Percentiles rank a stretch among this genome's conserved stretches.
phyloP scores from a whole-genome alignment of 1,284 basidiomycete species.

The Ganoderma boninense region DNA sequence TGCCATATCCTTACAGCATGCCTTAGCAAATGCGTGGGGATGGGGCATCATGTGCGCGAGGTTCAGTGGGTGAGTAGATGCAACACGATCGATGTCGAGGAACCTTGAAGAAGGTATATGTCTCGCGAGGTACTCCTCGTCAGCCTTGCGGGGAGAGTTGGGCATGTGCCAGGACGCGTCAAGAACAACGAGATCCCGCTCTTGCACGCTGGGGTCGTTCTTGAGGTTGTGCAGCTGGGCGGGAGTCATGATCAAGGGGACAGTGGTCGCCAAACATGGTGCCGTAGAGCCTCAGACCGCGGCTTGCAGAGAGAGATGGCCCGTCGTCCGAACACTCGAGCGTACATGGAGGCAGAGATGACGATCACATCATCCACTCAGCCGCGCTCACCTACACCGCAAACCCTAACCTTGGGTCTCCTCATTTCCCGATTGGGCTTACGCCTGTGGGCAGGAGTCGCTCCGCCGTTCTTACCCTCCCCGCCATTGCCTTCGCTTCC shows the following conservation, averaged over 20 bases:
- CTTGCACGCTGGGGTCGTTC: background rate
- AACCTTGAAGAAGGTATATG: slow-evolving; percentile 82
- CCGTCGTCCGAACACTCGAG: slow-evolving; percentile 25
- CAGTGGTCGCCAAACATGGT: slow-evolving; percentile 41
- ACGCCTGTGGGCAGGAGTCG: slow-evolving; percentile 1
- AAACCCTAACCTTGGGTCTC: slow-evolving; percentile 29
- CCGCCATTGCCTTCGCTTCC: slow-evolving; percentile 18
- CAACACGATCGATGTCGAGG: slow-evolving; percentile 86
- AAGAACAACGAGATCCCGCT: slow-evolving; percentile 57
- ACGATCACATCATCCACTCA: background rate
- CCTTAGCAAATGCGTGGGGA: slow-evolving; percentile 75
- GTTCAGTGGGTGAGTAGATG: slow-evolving; percentile 73
- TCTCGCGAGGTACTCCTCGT: slow-evolving; percentile 70
- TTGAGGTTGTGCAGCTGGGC: slow-evolving; percentile 50
- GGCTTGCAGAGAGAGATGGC: slow-evolving; percentile 16
- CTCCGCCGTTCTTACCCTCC: slow-evolving; percentile 20
- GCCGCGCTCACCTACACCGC: background rate
- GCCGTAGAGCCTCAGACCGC: slow-evolving; percentile 16
- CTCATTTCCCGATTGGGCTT: slow-evolving; percentile 17
- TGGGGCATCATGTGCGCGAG: slow-evolving; percentile 96
- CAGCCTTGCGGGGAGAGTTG: slow-evolving; percentile 71
- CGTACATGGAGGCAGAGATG: slow-evolving; percentile 18
- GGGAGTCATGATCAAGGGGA: slow-evolving; percentile 64
- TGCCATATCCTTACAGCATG: slow-evolving; percentile 72
- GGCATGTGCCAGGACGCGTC: slow-evolving; percentile 94